Evolutionary conservation across 257 asterid genomes (phyloP), one percentile per base, ranked within the genome.

Genomic region (Plantago ovata): DNA sequence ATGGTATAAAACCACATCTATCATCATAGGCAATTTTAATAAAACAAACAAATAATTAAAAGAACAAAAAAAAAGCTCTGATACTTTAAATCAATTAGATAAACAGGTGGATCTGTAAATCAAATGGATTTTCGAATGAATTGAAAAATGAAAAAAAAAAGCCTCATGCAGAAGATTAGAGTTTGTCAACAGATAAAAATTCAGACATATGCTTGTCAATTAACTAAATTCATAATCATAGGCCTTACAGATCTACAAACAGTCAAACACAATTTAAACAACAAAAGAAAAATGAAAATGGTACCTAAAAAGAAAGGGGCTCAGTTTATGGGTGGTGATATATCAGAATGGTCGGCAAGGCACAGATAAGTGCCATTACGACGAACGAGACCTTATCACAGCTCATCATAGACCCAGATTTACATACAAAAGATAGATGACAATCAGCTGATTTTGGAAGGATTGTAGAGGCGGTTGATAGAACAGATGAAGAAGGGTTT

Each of bases 321-420:
- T 57, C 62, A 64, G 74, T 59, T 68, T 63, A 68, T 73, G 74
- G 75, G 77, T 72, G 77, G 73, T 66, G 81, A 75, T 79, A 72
- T 62, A 75, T 19, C 77, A 79, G 80, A 51, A 74, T 77, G 72
- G 79, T 80, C 83, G 79, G 76, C 86, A 80, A 74, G 83, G 86
- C 80, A 74, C 6, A 0, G 14, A 16, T n/a, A n/a, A 38, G 63
- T 60, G 78, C 83, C 83, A 39, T 71, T 80, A 80, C 73, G 81
- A 74, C 83, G 83, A 76, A 80, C 86, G 83, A 80, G 86, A 80
- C 86, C 83, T 53, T 71, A 72, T 68, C 45, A 40, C 1, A 39
- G 36, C 3, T 80, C 83, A 1, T 80, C 86, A 76, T 56, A 8
- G 83, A n/a, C 70, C 81, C 67, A 28, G 36, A 28, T 3, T 1